phyloP scores from a whole-genome alignment of 2,329 filamentous ascomycete species.

The Stemphylium vesicarium region DNA sequence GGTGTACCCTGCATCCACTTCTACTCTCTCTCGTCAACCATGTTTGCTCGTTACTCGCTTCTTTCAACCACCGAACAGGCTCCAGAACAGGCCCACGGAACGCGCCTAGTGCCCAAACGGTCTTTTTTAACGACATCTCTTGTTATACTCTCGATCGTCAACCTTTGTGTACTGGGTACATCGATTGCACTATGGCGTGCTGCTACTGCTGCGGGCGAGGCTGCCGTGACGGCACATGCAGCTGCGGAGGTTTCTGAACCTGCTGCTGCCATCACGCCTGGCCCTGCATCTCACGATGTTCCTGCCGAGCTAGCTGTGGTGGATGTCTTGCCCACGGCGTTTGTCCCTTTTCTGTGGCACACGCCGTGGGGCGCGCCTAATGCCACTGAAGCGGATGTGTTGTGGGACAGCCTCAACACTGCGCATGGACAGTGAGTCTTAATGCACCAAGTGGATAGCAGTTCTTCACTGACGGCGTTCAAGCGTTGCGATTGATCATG shows the following conservation, averaged over 20 bases:
- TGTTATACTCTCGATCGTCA: neutral
- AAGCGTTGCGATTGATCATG: constrained; percentile 30
- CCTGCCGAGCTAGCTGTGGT: constrained; percentile 4
- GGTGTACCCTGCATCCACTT: neutral
- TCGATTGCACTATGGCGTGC: constrained; percentile 4
- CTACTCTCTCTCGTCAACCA: neutral
- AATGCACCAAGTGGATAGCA: too few species aligned
- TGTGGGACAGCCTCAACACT: constrained; percentile 34
- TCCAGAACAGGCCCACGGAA: neutral
- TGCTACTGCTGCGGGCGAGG: neutral
- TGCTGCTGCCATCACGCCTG: neutral
- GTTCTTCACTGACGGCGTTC: too few species aligned
- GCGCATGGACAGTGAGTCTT: constrained; percentile 27
- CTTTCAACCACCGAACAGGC: neutral
- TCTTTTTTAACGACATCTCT: neutral
- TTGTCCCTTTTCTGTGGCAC: constrained; percentile 8
- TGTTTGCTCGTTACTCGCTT: constrained; percentile 7
- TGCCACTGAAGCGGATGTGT: constrained; percentile 21
- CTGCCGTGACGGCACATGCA: too few species aligned
- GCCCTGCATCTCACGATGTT: neutral
- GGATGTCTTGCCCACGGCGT: constrained; percentile 1
- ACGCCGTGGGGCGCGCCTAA: constrained; percentile 12
- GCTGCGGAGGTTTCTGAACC: neutral
- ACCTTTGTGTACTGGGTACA: constrained; percentile 2
- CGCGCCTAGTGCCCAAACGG: neutral